phyloP scores from a whole-genome alignment of 768 basidiomycete species.

The Lactarius sanguifluus region DNA sequence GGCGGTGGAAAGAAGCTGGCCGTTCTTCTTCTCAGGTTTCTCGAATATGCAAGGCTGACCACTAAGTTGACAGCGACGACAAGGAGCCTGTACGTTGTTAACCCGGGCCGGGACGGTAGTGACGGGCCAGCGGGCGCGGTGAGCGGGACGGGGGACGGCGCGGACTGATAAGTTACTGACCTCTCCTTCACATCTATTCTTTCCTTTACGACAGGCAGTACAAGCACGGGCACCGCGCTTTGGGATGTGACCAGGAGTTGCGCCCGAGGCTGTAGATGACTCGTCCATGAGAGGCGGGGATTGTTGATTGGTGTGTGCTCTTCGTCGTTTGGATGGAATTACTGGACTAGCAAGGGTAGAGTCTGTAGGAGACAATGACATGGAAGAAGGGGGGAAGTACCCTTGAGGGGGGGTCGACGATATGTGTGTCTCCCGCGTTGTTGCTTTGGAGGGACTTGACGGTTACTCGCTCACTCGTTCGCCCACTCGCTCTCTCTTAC shows the following conservation, averaged over 20 bases:
- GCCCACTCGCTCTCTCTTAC: not conserved
- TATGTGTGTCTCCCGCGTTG: constrained; percentile 7
- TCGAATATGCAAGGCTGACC: constrained; percentile 84
- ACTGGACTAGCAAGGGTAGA: constrained; percentile 59
- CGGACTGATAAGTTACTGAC: constrained; percentile 43
- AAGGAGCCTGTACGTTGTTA: constrained; percentile 62
- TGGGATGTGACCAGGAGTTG: constrained; percentile 61
- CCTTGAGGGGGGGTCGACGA: constrained; percentile 14
- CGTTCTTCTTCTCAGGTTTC: constrained; percentile 86
- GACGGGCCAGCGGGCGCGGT: constrained; percentile 54
- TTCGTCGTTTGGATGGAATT: constrained; percentile 48
- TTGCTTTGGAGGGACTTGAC: not conserved
- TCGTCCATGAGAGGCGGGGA: constrained; percentile 33
- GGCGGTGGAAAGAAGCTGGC: constrained; percentile 54
- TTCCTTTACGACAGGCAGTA: constrained; percentile 86
- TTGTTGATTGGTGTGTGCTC: constrained; percentile 40
- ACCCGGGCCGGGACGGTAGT: constrained; percentile 65
- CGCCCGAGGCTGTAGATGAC: constrained; percentile 33
- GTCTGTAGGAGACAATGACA: constrained; percentile 67
- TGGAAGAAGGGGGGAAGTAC: constrained; percentile 36
- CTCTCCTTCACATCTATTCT: constrained; percentile 93
- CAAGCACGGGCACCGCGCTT: constrained; percentile 90
- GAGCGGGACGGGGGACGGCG: constrained; percentile 45
- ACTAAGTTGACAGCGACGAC: constrained; percentile 83
- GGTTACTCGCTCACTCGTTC: not conserved